Percentiles rank a stretch among this genome's conserved stretches.
Conservation (phyloP, 352 stramenopile genomes). For the Thraustochytrium striatum region DNA sequence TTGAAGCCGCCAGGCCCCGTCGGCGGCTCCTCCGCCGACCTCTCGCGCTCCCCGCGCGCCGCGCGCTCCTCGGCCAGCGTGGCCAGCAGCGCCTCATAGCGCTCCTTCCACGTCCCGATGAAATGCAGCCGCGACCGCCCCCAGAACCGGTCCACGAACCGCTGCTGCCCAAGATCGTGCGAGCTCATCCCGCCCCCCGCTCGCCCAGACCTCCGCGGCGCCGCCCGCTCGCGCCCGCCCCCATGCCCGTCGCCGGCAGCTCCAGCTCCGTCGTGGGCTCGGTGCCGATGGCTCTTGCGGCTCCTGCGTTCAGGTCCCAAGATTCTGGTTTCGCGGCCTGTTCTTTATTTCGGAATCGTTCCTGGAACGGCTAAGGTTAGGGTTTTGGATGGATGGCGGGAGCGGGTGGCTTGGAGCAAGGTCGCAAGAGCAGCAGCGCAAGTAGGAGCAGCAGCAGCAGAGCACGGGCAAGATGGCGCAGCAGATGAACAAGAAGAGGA, state of each 20-base stretch:
- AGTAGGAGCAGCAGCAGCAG: neutral
- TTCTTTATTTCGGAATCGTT: too few species aligned
- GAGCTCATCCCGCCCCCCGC: too few species aligned
- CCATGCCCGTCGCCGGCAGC: too few species aligned
- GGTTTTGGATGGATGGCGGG: too few species aligned
- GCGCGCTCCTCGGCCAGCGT: neutral
- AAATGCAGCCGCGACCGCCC: conserved; percentile 61
- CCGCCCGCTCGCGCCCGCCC: too few species aligned
- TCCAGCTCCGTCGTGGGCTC: too few species aligned
- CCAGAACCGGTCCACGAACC: conserved; percentile 64
- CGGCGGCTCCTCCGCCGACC: neutral
- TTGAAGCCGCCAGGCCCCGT: neutral
- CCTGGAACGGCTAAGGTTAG: too few species aligned
- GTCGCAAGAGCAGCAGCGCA: neutral
- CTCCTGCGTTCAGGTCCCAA: too few species aligned
- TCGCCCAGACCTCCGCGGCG: too few species aligned
- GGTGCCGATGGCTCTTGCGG: too few species aligned
- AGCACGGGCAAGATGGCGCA: neutral
- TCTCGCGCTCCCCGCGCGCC: neutral
- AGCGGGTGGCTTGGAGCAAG: too few species aligned
- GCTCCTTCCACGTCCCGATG: conserved; percentile 53
- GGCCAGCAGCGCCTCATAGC: conserved; percentile 32
- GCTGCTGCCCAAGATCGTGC: conserved; percentile 35
- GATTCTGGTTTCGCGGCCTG: too few species aligned
- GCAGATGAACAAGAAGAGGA: conserved; percentile 97